Conservation (phyloP, 768 basidiomycete species). For the Russula ochroleuca region DNA sequence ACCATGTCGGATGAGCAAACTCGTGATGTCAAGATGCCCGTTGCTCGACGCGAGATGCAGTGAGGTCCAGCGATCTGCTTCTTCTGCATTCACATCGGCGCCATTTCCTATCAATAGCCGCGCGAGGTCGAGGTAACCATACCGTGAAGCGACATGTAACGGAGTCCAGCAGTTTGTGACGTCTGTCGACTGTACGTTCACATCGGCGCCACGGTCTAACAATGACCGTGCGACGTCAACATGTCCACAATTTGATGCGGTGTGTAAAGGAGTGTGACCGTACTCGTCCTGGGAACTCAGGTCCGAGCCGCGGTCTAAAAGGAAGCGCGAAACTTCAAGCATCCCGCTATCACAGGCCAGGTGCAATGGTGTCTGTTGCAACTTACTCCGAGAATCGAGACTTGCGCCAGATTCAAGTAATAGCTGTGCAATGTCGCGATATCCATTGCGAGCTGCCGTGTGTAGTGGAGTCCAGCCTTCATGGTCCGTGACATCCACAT, state of each 20-base stretch:
- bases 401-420: neutral
- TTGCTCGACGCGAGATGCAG: neutral
- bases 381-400: neutral
- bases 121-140: neutral
- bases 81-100: neutral
- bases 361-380: neutral
- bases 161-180: neutral
- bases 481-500: neutral
- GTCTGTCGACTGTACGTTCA: neutral
- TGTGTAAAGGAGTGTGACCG: neutral
- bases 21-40: neutral
- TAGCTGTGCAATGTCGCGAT: neutral
- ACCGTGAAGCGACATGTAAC: neutral
- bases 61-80: too few species aligned
- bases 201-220: neutral
- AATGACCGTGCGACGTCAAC: neutral
- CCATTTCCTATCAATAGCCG: neutral
- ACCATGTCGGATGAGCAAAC: neutral
- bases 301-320: neutral
- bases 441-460: neutral
- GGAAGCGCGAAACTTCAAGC: neutral
- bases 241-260: neutral
- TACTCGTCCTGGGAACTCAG: neutral
- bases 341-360: neutral
- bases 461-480: conserved; percentile 1